Base-by-base conservation (phyloP, 2,329 filamentous ascomycete genomes). In the Incumbomyces lentus region DNA sequence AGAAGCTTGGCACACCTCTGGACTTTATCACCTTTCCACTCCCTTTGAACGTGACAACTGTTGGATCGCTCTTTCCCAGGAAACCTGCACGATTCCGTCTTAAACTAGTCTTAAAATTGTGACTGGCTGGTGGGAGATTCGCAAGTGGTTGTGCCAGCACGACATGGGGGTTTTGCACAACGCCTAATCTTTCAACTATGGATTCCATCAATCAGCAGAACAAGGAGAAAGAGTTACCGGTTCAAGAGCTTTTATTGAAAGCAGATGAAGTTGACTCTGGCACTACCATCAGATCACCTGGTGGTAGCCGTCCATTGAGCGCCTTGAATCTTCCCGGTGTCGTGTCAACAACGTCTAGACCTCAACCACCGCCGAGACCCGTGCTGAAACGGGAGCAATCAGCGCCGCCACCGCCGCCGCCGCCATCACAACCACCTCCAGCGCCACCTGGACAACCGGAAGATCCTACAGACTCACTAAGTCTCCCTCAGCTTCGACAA, bases 401-500 rank as follows among this genome's bases (percentile, higher is more conserved):
- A n/a, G 55, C 60, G 19, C 59, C 60, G 17, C 54, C 61, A n/a
- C 59, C 60, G 38, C 68, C 68, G 7, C 66, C 67, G 16, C 68
- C 70, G 19, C 68, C 69, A 18, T 68, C 69, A 22, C 67, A 69
- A 29, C 64, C 70, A 29, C 22, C 22, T 26, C 70, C 69, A 12
- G 58, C 64, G 34, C 64, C 68, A 47, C 55, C 55, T 31, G 63
- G 65, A 40, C 56, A 58, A 48, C 47, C 53, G 33, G 61, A 65
- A 40, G 55, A 58, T 40, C 54, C 77, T 60, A 62, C 70, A 18
- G 84, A 89, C 65, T 89, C 84, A 13, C 71, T 90, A 22, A 89
- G 84, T 30, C 69, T 90, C 36, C 74, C 80, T 50, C 84, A 90
- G 64, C 71, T 90, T 41, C 76, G 79, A 53, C 79, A 78, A 54